Base-by-base conservation (phyloP, 2,329 filamentous ascomycete genomes). In the Neurospora sp. region DNA sequence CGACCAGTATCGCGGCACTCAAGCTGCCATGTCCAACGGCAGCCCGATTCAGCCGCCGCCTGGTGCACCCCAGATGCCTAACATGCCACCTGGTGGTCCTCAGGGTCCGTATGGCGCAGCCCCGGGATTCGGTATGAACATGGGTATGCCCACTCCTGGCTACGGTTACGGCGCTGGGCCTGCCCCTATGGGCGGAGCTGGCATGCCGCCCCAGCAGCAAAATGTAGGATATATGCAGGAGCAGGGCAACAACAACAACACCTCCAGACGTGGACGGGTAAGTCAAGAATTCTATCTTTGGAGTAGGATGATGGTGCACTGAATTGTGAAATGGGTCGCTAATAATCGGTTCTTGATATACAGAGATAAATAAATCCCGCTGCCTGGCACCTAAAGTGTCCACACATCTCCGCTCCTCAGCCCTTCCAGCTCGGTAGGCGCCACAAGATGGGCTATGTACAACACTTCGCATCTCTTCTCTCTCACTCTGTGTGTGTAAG, bases 251-350 rank as follows among this genome's bases (percentile, higher is more conserved):
- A 52, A 52, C 76, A 85, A 86, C 74, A 82, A 82, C 73, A 87
- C 86, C 78, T 78, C 80, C 73, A 81, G 87, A 78, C 85, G 87
- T 74, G 87, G 87, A 79, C 85, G 87, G 76, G 86, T 88, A 84
- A 82, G 86, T 79, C 78, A 62, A 62, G 7, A 36, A 17, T 33
- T 15, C 23, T 13, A 10, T 33, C 7, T 33, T 36, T 36, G 52
- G 8, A n/a, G 3, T 8, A 28, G 38, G 11, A 28, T 52, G 46
- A 52, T 15, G 19, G 46, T 28, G 46, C 19, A 28, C 46, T 36
- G 28, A 17, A 17, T 28, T 28, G n/a, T 52, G 4, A 13, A 19
- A 52, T 52, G 10, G 4, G 52, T 62, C 15, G 52, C 52, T 62
- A 62, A 62, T 23, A 17, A 9, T 52, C 19, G 19, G 11, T 28